A percentile compares a stretch with the other conserved stretches of the same genome.
Conservation (phyloP, 208 protist genomes). For the Wallacemonas rigidus region DNA sequence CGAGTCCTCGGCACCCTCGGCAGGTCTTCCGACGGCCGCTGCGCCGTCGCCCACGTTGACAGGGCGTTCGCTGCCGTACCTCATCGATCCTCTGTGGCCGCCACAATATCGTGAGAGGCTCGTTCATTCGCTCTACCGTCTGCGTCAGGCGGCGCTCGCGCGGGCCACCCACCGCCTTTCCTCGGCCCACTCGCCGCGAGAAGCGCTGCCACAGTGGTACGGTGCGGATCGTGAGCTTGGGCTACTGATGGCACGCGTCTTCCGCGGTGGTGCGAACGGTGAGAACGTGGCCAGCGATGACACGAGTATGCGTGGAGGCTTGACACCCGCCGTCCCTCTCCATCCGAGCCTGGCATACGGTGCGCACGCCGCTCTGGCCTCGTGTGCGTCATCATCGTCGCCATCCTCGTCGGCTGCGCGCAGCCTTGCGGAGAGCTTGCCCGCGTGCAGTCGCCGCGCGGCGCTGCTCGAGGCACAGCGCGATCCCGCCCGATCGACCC, state of each 20-base stretch:
- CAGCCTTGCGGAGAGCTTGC: constrained; percentile 15
- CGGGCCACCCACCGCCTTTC: constrained; percentile 35
- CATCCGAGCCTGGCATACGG: not conserved
- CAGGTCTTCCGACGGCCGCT: no score
- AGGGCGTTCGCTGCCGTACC: constrained; percentile 31
- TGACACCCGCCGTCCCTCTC: not conserved
- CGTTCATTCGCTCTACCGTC: constrained; percentile 47
- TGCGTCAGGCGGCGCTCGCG: constrained; percentile 45
- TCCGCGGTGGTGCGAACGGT: not conserved
- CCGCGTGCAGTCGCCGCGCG: not conserved
- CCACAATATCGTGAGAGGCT: constrained; percentile 31
- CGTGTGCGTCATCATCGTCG: not conserved
- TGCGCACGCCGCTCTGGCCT: constrained; percentile 4
- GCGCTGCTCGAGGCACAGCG: not conserved
- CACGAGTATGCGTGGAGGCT: not conserved
- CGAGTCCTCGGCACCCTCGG: not conserved
- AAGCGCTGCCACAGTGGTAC: constrained; percentile 46
- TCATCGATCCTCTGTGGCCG: constrained; percentile 36
- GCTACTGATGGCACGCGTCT: not conserved
- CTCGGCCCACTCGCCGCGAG: not conserved
- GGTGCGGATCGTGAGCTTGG: constrained; percentile 17
- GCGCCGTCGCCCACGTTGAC: constrained; percentile 8
- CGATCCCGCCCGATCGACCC: not conserved
- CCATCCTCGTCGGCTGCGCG: constrained; percentile 19
- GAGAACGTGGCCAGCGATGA: not conserved